phyloP scores from a whole-genome alignment of 495 filamentous ascomycete species.

The Penicillium paxilli region DNA sequence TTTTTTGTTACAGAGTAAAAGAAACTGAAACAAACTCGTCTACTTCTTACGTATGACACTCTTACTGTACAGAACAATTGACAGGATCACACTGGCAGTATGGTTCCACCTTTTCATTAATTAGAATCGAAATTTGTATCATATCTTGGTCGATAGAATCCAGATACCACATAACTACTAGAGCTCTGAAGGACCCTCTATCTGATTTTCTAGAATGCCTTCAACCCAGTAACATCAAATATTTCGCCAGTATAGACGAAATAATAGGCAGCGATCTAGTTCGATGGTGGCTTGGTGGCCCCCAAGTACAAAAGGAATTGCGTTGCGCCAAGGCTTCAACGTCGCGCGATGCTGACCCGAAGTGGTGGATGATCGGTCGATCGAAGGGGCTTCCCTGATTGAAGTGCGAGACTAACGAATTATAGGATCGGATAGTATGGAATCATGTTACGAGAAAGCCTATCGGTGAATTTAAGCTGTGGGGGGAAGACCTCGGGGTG shows the following conservation, averaged over 20 bases:
- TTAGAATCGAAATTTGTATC: background rate
- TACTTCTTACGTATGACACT: too few species aligned
- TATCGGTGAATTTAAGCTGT: background rate
- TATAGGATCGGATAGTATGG: background rate
- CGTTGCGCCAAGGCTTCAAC: background rate
- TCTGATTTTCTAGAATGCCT: background rate
- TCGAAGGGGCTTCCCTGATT: constrained; percentile 1
- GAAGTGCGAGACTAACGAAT: background rate
- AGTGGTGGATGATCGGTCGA: background rate
- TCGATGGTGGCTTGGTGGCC: background rate
- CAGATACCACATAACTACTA: background rate
- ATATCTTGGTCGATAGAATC: too few species aligned
- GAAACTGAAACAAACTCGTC: too few species aligned
- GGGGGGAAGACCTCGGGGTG: background rate
- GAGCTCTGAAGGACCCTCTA: background rate
- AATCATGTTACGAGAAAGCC: background rate
- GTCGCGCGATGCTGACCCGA: background rate
- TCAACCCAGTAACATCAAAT: too few species aligned
- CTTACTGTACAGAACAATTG: too few species aligned
- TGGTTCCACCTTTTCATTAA: background rate
- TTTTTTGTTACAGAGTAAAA: background rate
- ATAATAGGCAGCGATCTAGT: background rate
- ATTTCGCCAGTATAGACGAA: too few species aligned
- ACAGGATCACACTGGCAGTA: too few species aligned
- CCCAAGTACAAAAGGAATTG: background rate